Base-by-base conservation (phyloP, 2,329 filamentous ascomycete species). In the Monosporascus ibericus region DNA sequence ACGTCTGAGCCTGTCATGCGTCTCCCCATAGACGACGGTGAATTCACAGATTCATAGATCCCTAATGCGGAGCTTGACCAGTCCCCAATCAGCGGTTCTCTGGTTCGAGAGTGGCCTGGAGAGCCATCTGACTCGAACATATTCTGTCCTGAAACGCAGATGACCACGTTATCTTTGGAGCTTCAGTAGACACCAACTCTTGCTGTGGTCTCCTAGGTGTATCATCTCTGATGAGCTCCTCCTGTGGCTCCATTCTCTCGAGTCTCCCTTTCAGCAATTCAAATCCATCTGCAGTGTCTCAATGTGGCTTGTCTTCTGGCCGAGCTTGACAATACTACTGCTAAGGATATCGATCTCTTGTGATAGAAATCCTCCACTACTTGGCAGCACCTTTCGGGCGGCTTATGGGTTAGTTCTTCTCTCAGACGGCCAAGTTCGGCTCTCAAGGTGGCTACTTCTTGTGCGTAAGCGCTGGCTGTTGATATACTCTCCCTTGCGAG, bases 251-350 rank as follows among this genome's bases (percentile, higher is more conserved):
- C 17, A 71, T 59, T 18, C 67, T 62, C 50, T 70, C 65, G 5
- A 73, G 51, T 7, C 70, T 62, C 5, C 65, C 64, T 54, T 70
- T 71, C 50, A 74, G 63, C 2, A 75, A 63, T 40, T 72, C 65
- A 42, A 73, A 64, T 52, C 72, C 70, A 73, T 75, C 57, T 71
- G 69, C 22, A 74, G 57, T 7, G 63, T 66, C 49, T 74, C 71
- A 9, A 74, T 63, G 48, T 72, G 68, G 50, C 63, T 71, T 22
- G 70, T 69, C 37, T 66, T 65, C 54, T 66, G 65, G 15, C 68
- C 65, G 25, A 74, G 69, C 51, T 68, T 72, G 37, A 70, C 64
- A 27, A 74, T 69, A 51, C 60, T 72, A 50, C 56, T 68, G 2
- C 70, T 66, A 30, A 74, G 64, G 9, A 74, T 72, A 47, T 74